These are phyloP conservation scores for Backusella parvicylindrica DNA, from an alignment of 192 early-diverging fungal genomes.

Conservation along the genomic window DNA sequence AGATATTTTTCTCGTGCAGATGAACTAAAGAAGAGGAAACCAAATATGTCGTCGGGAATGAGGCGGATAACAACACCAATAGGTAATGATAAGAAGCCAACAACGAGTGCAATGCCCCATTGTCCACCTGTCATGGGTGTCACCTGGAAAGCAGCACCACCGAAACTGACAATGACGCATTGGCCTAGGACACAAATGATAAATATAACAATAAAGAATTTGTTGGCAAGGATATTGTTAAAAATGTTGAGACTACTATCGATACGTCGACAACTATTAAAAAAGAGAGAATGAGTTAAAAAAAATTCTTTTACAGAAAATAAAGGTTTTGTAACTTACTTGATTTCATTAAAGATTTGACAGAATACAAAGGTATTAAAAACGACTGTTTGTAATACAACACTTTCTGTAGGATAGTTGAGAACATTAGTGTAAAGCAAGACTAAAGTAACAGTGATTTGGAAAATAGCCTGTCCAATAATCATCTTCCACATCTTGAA, in stretches of 20 bases:
- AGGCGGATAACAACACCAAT: constrained; percentile 83
- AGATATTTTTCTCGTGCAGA: constrained; percentile 24
- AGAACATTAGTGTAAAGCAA: constrained; percentile 67
- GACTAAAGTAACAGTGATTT: constrained; percentile 79
- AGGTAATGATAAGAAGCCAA: constrained; percentile 81
- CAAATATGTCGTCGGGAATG: constrained; percentile 67
- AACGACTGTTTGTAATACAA: constrained; percentile 70
- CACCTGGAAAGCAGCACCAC: constrained; percentile 81
- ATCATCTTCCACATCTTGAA: constrained; percentile 97
- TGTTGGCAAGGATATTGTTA: constrained; percentile 69
- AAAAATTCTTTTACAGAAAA: background rate
- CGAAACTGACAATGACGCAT: constrained; percentile 87
- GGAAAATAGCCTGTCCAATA: constrained; percentile 85
- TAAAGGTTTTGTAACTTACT: constrained; percentile 36
- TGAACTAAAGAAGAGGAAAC: constrained; percentile 32
- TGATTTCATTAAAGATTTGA: constrained; percentile 91
- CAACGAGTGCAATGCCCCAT: constrained; percentile 80
- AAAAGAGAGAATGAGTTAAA: background rate
- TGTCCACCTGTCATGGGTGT: constrained; percentile 58
- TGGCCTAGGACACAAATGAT: constrained; percentile 74
- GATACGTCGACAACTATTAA: constrained; percentile 62
- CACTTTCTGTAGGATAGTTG: constrained; percentile 35
- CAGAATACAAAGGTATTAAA: constrained; percentile 93
- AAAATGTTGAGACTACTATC: constrained; percentile 88
- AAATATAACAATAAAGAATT: constrained; percentile 79